Base-by-base conservation (phyloP, 2,329 filamentous ascomycete genomes). In the Blastomyces parvus region DNA sequence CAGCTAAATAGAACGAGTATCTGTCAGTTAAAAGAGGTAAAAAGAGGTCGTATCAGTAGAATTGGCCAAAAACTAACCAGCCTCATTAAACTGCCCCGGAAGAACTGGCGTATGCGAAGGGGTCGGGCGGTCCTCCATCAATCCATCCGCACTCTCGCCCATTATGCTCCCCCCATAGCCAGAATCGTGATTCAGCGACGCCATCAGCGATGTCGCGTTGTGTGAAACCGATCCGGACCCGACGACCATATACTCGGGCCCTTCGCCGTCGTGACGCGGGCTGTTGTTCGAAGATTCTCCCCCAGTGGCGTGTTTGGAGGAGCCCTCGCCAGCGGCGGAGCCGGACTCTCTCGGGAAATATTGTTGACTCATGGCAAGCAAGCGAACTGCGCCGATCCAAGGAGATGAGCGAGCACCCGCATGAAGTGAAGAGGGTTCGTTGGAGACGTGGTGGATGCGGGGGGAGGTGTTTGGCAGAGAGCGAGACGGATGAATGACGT, bases 151-250 rank as follows among this genome's bases (percentile, higher is more conserved):
- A 67, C 83, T 83, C 61, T 88, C 88, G 65, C 86, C 87, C 38
- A 84, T 80, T 59, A 88, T 82, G 73, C 90, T 96, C 55, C 88
- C 89, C 62, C 91, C 92, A 72, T 97, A 97, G 7, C 93, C 94
- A 22, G 93, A 97, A 74, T 99, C 94, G 64, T 86, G 81, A 66
- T 96, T 90, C 62, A 97, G 80, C 69, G 95, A 84, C 22, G 87
- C 86, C 76, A 94, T 90, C 48, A 97, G 81, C 62, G 87, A 87
- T 38, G 88, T 84, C 46, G 91, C 92, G 73, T 90, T 90, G 72
- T 91, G 86, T 25, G 92, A 92, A 27, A 88, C 86, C 62, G 87
- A 86, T 61, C 92, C 92, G 68, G 83, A 86, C 64, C 93, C 93
- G 60, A 97, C 90, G 5, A 90, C 95, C 87, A 96, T 90, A 77